Conservation (phyloP, 371 early-diverging fungal species). For the Syncephalastrum monosporum region DNA sequence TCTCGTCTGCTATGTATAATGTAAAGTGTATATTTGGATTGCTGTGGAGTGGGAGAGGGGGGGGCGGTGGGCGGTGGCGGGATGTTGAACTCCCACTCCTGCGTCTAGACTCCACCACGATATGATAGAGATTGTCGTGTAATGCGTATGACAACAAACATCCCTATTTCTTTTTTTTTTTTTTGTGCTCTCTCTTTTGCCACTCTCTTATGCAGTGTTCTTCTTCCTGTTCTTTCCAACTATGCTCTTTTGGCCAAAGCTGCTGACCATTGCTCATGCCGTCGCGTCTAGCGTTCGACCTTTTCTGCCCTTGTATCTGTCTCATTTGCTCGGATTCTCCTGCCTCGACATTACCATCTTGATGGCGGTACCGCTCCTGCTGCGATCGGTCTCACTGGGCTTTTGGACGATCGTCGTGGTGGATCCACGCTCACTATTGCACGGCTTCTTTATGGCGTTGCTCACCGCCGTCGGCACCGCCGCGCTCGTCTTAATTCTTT, state of each 20-base stretch:
- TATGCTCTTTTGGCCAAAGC: constrained; percentile 43
- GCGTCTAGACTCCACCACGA: too few relatives aligned
- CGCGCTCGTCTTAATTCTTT: constrained; percentile 29
- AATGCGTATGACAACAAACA: constrained; percentile 4
- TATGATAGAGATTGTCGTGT: too few relatives aligned
- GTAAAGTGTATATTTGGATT: too few relatives aligned
- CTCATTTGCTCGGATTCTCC: constrained; percentile 31
- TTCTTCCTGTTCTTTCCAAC: background rate
- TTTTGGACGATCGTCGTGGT: constrained; percentile 32
- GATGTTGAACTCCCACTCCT: too few relatives aligned
- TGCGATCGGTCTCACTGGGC: constrained; percentile 20
- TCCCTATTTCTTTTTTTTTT: constrained; percentile 5
- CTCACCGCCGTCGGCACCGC: constrained; percentile 37
- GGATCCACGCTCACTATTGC: constrained; percentile 29
- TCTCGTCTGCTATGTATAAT: too few relatives aligned
- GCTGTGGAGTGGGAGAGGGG: too few relatives aligned
- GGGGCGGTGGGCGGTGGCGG: too few relatives aligned
- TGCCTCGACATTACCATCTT: constrained; percentile 23
- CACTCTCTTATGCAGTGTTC: constrained; percentile 7
- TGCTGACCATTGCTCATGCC: constrained; percentile 38
- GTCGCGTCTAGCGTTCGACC: constrained; percentile 37
- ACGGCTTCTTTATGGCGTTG: constrained; percentile 38
- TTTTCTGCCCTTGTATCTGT: constrained; percentile 31
- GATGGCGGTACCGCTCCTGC: constrained; percentile 13
- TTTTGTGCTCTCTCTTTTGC: constrained; percentile 1